Conservation (phyloP, 1,284 basidiomycete species). For the Trichosporon sp. region DNA sequence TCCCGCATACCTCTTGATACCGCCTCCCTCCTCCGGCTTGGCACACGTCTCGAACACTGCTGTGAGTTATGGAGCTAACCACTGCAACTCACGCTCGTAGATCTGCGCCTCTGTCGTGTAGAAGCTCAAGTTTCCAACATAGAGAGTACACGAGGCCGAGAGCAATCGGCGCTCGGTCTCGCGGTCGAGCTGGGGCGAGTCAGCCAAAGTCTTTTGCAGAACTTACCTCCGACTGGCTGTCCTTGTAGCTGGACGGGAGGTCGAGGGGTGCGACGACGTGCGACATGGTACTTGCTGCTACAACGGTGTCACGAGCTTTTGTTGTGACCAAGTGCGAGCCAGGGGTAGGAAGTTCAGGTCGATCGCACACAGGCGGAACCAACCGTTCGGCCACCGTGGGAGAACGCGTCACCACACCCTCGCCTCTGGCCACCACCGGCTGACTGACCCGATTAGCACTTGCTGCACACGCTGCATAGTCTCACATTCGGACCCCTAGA, state of each 20-base stretch:
- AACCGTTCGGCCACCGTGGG: constrained; percentile 21
- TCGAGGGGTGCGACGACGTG: constrained; percentile 83
- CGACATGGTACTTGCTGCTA: constrained; percentile 66
- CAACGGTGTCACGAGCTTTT: background rate
- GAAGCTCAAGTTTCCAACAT: constrained; percentile 96
- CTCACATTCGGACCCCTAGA: background rate
- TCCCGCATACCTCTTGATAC: constrained; percentile 73
- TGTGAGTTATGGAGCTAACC: constrained; percentile 14
- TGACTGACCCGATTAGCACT: constrained; percentile 19
- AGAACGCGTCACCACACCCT: constrained; percentile 4
- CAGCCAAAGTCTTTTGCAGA: background rate
- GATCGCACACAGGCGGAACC: background rate
- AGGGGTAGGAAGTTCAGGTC: constrained; percentile 8
- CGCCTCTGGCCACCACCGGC: background rate
- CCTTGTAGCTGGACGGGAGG: constrained; percentile 92
- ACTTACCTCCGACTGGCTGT: constrained; percentile 72
- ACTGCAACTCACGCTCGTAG: constrained; percentile 68
- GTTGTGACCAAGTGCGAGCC: background rate
- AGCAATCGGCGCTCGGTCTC: constrained; percentile 60
- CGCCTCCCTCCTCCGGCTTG: constrained; percentile 84
- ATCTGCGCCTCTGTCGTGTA: constrained; percentile 99
- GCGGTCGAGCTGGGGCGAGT: constrained; percentile 46
- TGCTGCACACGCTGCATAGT: background rate
- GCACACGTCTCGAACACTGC: constrained; percentile 86
- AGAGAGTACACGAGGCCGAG: constrained; percentile 60